These are phyloP conservation scores for Lichtheimia hyalospora DNA, from an alignment of 371 early-diverging fungal species.

Conservation along the genomic window DNA sequence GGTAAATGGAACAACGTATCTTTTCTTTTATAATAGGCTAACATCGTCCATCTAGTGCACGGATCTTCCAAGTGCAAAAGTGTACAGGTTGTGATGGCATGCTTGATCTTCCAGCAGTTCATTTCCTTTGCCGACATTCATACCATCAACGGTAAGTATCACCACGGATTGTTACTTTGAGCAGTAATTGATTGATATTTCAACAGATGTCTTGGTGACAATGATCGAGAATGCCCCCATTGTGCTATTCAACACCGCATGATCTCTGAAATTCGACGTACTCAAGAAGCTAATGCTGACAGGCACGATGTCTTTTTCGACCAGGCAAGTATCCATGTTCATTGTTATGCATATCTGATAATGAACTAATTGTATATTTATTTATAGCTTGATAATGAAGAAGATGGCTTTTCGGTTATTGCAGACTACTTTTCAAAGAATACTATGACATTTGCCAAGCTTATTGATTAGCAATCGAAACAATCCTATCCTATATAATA, in stretches of 20 bases:
- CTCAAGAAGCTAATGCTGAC: conserved; percentile 74
- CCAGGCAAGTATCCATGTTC: conserved; percentile 46
- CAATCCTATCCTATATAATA: too few species aligned
- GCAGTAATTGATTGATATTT: not conserved
- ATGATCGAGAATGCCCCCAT: conserved; percentile 82
- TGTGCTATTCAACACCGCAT: conserved; percentile 84
- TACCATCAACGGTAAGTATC: conserved; percentile 79
- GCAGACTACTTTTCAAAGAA: conserved; percentile 89
- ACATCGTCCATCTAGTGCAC: conserved; percentile 40
- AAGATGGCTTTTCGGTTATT: conserved; percentile 84
- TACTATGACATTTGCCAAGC: conserved; percentile 77
- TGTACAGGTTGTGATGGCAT: conserved; percentile 81
- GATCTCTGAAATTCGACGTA: conserved; percentile 76
- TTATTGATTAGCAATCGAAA: conserved; percentile 52
- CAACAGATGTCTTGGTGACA: conserved; percentile 67
- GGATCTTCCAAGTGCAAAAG: conserved; percentile 87
- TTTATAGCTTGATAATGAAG: conserved; percentile 68
- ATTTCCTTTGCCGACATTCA: conserved; percentile 92
- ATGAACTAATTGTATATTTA: not conserved
- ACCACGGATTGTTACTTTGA: not conserved
- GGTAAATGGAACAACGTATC: conserved; percentile 29
- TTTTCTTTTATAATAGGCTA: not conserved
- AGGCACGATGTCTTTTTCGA: conserved; percentile 80
- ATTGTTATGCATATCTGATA: not conserved
- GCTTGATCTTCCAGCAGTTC: conserved; percentile 87